Evolutionary conservation across 2,329 filamentous ascomycete species (phyloP), one percentile per base, ranked within the genome.

Genomic region (Rhinocladiella similis): DNA sequence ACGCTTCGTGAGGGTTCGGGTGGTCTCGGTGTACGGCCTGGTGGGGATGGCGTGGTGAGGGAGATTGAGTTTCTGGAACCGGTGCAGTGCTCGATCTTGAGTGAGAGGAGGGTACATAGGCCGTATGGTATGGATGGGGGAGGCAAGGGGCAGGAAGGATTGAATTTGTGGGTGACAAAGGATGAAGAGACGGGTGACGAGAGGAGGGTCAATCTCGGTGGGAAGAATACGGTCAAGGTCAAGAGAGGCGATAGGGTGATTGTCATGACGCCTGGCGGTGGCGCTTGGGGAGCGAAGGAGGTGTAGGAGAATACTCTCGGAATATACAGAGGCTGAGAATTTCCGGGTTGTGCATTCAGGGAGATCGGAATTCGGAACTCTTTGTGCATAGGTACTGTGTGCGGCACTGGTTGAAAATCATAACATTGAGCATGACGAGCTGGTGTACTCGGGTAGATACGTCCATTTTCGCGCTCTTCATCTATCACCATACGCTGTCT

Each of bases 31-130:
- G 79, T 82, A 67, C 84, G 89, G 65, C 73, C 73, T 0, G 89
- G 90, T n/a, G 90, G 90, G 1, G 84, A 92, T 64, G 90, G 90
- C 12, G 86, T 90, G 0, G 76, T 91, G 0, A 74, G 90, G 0
- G 90, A 94, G 58, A 91, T 94, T 57, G 90, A 94, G 72, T 92
- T 92, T 70, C 80, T 89, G 2, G 85, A 89, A 41, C 87, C 88
- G 0, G 82, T 94, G 4, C 87, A 91, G 70, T 88, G 89, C 45
- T 60, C 61, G 9, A 63, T 68, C 14, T 47, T 69, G 1, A 63
- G 56, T 5, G 67, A 69, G 33, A 52, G 67, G 18, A 54, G 67
- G 6, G 62, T 58, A 0, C 53, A 60, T 35, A 42, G 57, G 2
- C 67, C 67, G 1, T 68, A 69, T 43, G 67, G 67, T 0, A 64